Percentiles rank a stretch among this genome's conserved stretches.
These are phyloP conservation scores for Phoenix dactylifera DNA, from an alignment of 176 grass and related monocot species.

Conservation along the genomic window DNA sequence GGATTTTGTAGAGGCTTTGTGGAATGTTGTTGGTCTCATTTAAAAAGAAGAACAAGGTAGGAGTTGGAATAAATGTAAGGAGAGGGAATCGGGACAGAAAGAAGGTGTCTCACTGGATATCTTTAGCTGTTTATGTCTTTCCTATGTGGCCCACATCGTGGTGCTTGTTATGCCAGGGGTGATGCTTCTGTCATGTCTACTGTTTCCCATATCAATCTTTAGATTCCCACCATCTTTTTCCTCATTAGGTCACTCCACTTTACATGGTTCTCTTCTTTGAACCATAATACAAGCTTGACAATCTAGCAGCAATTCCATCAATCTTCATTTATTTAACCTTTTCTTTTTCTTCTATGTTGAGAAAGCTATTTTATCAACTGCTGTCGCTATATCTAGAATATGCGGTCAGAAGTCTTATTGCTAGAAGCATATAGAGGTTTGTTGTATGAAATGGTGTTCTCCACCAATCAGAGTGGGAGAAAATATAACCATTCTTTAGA, in stretches of 20 bases:
- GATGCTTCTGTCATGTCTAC: background rate
- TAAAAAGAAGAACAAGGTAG: conserved; percentile 3
- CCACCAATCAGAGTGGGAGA: no score
- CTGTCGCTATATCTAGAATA: no score
- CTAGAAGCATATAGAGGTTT: no score
- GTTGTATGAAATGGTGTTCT: no score
- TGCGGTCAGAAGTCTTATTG: no score
- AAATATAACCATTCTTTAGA: no score
- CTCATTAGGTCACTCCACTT: conserved; percentile 10
- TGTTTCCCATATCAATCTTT: conserved; percentile 2
- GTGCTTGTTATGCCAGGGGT: background rate
- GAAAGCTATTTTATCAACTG: no score
- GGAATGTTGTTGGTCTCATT: conserved; percentile 6
- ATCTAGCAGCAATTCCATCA: background rate
- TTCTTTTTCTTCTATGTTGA: no score
- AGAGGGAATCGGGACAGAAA: background rate
- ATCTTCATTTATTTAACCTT: no score
- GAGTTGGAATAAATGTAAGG: conserved; percentile 3
- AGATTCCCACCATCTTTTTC: conserved; percentile 11
- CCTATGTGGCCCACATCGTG: background rate
- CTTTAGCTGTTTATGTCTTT: conserved; percentile 2
- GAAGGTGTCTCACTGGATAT: background rate
- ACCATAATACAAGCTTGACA: conserved; percentile 7
- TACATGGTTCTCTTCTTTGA: conserved; percentile 16
- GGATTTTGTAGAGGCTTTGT: background rate